Percentiles rank a stretch among this genome's conserved stretches.
Conservation (phyloP, 768 basidiomycete genomes). For the Russula foetens region DNA sequence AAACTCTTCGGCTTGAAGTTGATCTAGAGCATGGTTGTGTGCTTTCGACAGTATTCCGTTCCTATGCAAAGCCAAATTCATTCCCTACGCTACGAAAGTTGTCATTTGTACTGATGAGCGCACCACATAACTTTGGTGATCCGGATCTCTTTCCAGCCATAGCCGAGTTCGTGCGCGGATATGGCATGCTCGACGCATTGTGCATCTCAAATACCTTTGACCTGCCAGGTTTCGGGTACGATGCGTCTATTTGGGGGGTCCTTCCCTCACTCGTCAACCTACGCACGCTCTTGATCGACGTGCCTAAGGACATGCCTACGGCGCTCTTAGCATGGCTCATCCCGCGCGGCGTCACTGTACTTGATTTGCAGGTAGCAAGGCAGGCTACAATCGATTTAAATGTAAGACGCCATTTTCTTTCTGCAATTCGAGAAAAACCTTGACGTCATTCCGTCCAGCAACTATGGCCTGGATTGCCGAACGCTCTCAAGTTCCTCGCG, state of each 20-base stretch:
- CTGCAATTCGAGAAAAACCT: conserved; percentile 24
- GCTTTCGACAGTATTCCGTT: conserved; percentile 43
- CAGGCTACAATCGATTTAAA: conserved; percentile 22
- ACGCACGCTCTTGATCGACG: conserved; percentile 48
- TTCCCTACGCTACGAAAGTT: conserved; percentile 64
- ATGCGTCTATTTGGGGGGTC: conserved; percentile 65
- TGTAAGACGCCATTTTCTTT: neutral
- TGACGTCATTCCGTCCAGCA: conserved; percentile 10
- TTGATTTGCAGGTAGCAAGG: conserved; percentile 36
- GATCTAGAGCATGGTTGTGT: conserved; percentile 31
- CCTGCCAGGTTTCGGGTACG: conserved; percentile 49
- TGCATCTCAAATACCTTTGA: conserved; percentile 36
- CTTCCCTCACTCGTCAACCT: conserved; percentile 49
- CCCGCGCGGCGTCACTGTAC: conserved; percentile 38
- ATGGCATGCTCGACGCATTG: conserved; percentile 44
- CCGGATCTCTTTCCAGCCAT: conserved; percentile 62
- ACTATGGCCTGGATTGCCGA: conserved; percentile 10
- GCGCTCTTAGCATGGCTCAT: conserved; percentile 63
- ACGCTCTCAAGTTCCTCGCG: conserved; percentile 25
- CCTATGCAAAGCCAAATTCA: conserved; percentile 23
- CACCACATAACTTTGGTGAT: conserved; percentile 33
- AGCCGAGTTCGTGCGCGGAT: conserved; percentile 54
- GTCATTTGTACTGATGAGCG: conserved; percentile 33
- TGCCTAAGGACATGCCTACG: conserved; percentile 55
- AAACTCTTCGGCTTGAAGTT: conserved; percentile 49